Base-by-base conservation (phyloP, 345 rosid genomes). In the Trapa bicornis region DNA sequence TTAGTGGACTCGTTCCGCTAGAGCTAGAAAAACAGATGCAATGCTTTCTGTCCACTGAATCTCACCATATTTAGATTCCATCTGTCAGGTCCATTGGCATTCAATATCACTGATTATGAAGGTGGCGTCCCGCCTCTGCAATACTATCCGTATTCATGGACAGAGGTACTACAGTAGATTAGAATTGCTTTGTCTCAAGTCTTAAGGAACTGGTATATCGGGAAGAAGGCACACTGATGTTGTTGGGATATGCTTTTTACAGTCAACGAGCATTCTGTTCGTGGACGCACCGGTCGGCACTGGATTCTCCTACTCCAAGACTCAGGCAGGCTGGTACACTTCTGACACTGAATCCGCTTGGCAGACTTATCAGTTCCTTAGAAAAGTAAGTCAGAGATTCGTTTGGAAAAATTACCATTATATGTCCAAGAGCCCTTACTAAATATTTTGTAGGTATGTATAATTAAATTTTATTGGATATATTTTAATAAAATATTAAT, bases 271-370 rank as follows among this genome's bases (percentile, higher is more conserved):
- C 71, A 47, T 75, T 15, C 71, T 81, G 72, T 81, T 68, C 36
- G 67, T 81, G 47, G 84, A 80, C 66, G 79, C 79, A 36, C 81
- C 84, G 1, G 84, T 77, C 1, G 77, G 81, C 11, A 68, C 84
- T 5, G 81, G 81, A n/a, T 80, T 80, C 60, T 80, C 81, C n/a
- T 80, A 80, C 64, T 61, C 77, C 7, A 80, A 39, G 43, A 75
- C 71, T 33, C 48, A 10, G 29, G 61, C 68, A 33, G 76, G 68
- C 15, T 71, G 69, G 73, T 35, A 58, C 17, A 68, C 50, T 37
- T 68, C 77, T 1, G 84, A 80, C 67, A 65, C 79, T 0, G 1
- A 48, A 58, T 33, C 77, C 5, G 72, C 79, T 3, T 65, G 65
- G 47, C 77, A 80, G 37, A 63, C 71, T 1, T 75, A 65, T 61